A percentile compares a stretch with the other conserved stretches of the same genome.
Conservation (phyloP, 176 grass and related monocot genomes). For the Ensete glaucum region DNA sequence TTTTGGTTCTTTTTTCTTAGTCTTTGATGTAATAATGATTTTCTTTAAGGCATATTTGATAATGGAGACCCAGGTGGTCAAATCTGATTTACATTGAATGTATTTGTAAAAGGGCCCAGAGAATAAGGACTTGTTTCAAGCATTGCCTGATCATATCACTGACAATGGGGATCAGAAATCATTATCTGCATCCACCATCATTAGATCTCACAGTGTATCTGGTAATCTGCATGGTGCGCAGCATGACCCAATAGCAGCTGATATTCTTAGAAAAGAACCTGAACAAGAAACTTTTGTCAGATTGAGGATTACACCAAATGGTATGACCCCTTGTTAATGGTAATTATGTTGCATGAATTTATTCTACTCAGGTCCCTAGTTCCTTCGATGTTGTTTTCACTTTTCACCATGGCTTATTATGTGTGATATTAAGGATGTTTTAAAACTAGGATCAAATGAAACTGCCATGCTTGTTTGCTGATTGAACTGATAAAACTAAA, state of each 20-base stretch:
- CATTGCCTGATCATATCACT: conserved; percentile 31
- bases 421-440: too few species aligned
- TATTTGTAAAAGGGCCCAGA: conserved; percentile 36
- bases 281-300: conserved; percentile 78
- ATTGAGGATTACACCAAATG: conserved; percentile 69
- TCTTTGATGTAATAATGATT: too few species aligned
- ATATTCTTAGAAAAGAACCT: conserved; percentile 87
- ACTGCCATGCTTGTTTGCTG: too few species aligned
- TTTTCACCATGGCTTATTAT: not conserved
- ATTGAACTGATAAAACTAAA: too few species aligned
- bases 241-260: conserved; percentile 80
- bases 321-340: conserved; percentile 25
- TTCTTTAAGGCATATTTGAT: too few species aligned
- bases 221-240: conserved; percentile 65
- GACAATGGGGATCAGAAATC: conserved; percentile 44
- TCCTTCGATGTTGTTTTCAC: not conserved
- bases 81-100: not conserved
- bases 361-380: not conserved
- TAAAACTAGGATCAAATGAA: too few species aligned
- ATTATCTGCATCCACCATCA: conserved; percentile 61
- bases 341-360: not conserved
- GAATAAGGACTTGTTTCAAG: conserved; percentile 37
- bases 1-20: too few species aligned
- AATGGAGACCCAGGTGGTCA: not conserved
- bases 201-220: conserved; percentile 80